A percentile compares a stretch with the other conserved stretches of the same genome.
These are phyloP conservation scores for Capsicum chinense DNA, from an alignment of 257 asterid species.

Conservation along the genomic window DNA sequence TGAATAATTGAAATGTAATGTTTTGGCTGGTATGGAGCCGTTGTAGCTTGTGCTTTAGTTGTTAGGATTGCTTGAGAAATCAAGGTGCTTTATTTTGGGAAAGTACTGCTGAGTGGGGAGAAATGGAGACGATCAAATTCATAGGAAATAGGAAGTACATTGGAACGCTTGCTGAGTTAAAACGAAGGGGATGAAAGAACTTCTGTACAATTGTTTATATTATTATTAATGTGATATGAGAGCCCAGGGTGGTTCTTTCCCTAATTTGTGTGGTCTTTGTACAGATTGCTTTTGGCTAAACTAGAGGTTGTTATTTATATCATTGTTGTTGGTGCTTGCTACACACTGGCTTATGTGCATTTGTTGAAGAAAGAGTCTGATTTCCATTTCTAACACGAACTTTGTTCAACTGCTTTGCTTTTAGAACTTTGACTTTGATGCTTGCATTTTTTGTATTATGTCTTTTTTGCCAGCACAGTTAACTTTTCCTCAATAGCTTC, in stretches of 20 bases:
- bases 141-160: neutral
- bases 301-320: neutral
- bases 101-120: neutral
- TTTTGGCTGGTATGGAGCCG: neutral
- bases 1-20: neutral
- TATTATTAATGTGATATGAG: neutral
- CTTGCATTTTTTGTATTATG: neutral
- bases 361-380: slow-evolving; percentile 15
- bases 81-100: neutral
- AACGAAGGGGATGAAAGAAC: no score
- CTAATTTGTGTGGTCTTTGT: neutral
- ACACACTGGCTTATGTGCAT: neutral
- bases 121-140: neutral
- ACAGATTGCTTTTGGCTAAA: slow-evolving; percentile 1
- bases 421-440: neutral
- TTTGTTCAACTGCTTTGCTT: neutral
- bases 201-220: no score
- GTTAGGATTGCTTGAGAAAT: slow-evolving; percentile 23
- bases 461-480: neutral
- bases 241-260: neutral
- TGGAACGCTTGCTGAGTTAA: no score
- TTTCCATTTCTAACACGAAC: neutral
- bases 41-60: neutral
- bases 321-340: neutral
- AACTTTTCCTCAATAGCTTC: neutral